Evolutionary conservation across 1,284 basidiomycete genomes (phyloP), one percentile per base, ranked within the genome.

Genomic region (Lignosus rhinocerotis): DNA sequence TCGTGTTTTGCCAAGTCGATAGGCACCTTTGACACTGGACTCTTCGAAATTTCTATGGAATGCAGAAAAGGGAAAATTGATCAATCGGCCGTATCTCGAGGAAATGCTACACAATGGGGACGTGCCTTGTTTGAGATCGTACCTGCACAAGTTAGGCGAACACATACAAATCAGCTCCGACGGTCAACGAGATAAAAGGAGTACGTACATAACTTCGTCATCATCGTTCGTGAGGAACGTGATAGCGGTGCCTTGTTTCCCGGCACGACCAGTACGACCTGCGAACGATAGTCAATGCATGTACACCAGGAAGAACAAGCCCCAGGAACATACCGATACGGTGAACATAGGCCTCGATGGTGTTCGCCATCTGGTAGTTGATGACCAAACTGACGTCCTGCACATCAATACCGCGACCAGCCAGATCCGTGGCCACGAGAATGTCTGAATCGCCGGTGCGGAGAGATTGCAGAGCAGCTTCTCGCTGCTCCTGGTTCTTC

Each of bases 331-430:
- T 70, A 87, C 96, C 96, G 68, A 99, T 98, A 73, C 97, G 89
- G 76, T 99, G 96, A 54, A 98, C 92, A 72, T 98, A 98, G 51
- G 91, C 93, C 72, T 99, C 96, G 73, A 99, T 98, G 31, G 90
- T 92, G 68, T 86, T 89, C 10, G 94, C 86, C 94, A 99, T 98
- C 76, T 96, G 93, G 80, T 88, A 99, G 75, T 99, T 99, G 81
- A 98, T 87, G 64, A 99, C 96, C 55, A 98, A 80, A 56, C 89
- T 92, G 60, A 98, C 96, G 73, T 99, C 93, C 62, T 94, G 92
- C 4, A 99, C 94, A 76, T 99, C 97, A 73, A 99, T 98, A 84
- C 96, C 96, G 71, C 96, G 90, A 51, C 97, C 96, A 21, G 97
- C 96, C 54, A 99, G 81, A 76, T 99, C 97, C 16, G 96, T 99